These are phyloP conservation scores for Delphinella strobiligena DNA, from an alignment of 2,329 filamentous ascomycete species.

Conservation along the genomic window DNA sequence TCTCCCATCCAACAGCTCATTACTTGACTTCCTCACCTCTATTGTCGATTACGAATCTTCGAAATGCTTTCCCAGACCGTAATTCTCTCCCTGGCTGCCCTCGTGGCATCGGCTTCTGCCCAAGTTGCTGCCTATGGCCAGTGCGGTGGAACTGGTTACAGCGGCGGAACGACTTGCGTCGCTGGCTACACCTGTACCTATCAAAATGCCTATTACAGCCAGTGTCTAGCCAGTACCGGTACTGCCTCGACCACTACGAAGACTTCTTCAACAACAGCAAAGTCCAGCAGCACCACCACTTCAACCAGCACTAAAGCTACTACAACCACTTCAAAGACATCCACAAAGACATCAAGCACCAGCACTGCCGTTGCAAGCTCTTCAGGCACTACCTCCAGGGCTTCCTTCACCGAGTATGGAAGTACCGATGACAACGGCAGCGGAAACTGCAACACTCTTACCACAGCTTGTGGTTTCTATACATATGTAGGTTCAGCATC, in stretches of 20 bases:
- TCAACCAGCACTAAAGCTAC: neutral
- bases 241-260: neutral
- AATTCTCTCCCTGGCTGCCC: neutral
- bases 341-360: no score
- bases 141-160: conserved; percentile 14
- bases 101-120: conserved; percentile 1
- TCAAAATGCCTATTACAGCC: conserved; percentile 14
- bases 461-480: conserved; percentile 26
- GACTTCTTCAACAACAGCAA: neutral
- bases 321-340: no score
- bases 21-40: no score
- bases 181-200: conserved; percentile 12
- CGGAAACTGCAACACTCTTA: conserved; percentile 24
- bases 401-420: conserved; percentile 26
- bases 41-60: no score
- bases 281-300: neutral
- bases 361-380: no score
- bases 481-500: conserved; percentile 12
- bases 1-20: no score
- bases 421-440: conserved; percentile 20
- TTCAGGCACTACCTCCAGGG: conserved; percentile 11
- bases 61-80: conserved; percentile 1
- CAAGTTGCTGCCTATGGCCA: conserved; percentile 11
- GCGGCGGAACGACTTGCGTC: conserved; percentile 14
- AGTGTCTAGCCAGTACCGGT: conserved; percentile 11